Base-by-base conservation (phyloP, 495 filamentous ascomycete genomes). In the Podospora australis region DNA sequence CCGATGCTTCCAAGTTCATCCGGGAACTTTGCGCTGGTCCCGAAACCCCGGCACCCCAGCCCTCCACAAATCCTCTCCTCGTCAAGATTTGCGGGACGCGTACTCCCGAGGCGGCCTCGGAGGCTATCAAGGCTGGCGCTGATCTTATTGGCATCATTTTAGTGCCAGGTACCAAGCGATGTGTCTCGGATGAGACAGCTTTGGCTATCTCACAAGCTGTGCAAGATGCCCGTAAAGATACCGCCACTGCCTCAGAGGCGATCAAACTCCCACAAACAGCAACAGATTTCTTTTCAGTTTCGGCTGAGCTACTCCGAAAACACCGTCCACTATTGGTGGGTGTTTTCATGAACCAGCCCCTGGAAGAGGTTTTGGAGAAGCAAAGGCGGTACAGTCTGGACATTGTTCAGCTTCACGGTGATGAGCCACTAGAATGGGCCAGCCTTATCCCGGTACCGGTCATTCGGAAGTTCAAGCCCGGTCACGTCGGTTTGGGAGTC, bases 41-140 rank as follows among this genome's bases (percentile, higher is more conserved):
- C 21, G 50, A 64, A 30, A 42, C 68, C 24, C 35, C 63, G 1
- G 32, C 70, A 4, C 48, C 63, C 13, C 50, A 52, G n/a, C 30
- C 52, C 8, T 29, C 46, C 10, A 63, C 65, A 13, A 53, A 67
- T 28, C 56, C 67, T 48, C 69, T 79, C 1, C 72, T 95, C 16
- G 90, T 97, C 44, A 98, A 98, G 64, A 95, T 97, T 28, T 98
- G 92, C 60, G 92, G 92, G n/a, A 97, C 90, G 4, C 79, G 92
- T 24, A 84, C 79, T 49, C 75, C 84, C 28, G 90, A 92, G 56
- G 87, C 82, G 7, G 94, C 92, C 17, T 68, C 77, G 29, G 79
- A 78, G 34, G 90, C 92, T 23, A 82, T 94, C 49, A 80, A 90
- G 60, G 83, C 90, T 34, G 92, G 92, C 25, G 90, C 92, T 11